Evolutionary conservation across 352 stramenopile genomes (phyloP).

Genomic region (Phytophthora constricta): DNA sequence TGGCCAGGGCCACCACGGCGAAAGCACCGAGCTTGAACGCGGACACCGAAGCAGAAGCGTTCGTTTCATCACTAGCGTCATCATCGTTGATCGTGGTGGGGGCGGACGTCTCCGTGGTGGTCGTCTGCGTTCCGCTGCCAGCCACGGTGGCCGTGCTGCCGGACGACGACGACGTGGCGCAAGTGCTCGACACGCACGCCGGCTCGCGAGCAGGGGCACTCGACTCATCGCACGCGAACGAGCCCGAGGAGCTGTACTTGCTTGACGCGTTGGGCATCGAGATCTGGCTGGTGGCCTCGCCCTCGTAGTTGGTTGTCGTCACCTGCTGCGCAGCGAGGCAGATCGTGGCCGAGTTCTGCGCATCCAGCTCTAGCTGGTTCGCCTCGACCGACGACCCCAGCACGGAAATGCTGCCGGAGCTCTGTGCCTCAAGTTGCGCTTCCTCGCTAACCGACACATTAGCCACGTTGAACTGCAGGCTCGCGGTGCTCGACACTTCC

Average conservation of each 20-base stretch:
- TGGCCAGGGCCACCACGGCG: slow-evolving; percentile 12
- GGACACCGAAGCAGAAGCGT: slow-evolving; percentile 10
- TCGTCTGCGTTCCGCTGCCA: slow-evolving; percentile 11
- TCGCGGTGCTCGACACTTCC: slow-evolving; percentile 17
- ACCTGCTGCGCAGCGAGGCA: slow-evolving; percentile 30
- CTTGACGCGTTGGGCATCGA: slow-evolving; percentile 41
- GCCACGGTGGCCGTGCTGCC: slow-evolving; percentile 15
- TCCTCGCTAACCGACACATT: slow-evolving; percentile 29
- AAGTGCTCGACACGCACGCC: slow-evolving; percentile 27
- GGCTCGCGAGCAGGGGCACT: slow-evolving; percentile 32
- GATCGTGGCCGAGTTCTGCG: slow-evolving; percentile 29
- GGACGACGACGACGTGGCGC: slow-evolving; percentile 12
- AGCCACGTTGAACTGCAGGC: slow-evolving; percentile 33
- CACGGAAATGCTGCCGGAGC: slow-evolving; percentile 21
- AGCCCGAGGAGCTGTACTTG: slow-evolving; percentile 38
- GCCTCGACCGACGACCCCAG: slow-evolving; percentile 29
- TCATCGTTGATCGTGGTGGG: slow-evolving; percentile 26
- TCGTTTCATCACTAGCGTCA: slow-evolving; percentile 30
- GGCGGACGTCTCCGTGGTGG: slow-evolving; percentile 20
- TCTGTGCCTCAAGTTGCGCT: slow-evolving; percentile 25
- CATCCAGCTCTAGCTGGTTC: slow-evolving; percentile 27
- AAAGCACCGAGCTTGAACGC: slow-evolving; percentile 15
- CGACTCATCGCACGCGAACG: slow-evolving; percentile 23
- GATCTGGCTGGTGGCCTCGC: slow-evolving; percentile 28
- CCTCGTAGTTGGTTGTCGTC: slow-evolving; percentile 30